These are phyloP conservation scores for Colletotrichum cereale DNA, from an alignment of 2,329 filamentous ascomycete genomes.

Conservation along the genomic window DNA sequence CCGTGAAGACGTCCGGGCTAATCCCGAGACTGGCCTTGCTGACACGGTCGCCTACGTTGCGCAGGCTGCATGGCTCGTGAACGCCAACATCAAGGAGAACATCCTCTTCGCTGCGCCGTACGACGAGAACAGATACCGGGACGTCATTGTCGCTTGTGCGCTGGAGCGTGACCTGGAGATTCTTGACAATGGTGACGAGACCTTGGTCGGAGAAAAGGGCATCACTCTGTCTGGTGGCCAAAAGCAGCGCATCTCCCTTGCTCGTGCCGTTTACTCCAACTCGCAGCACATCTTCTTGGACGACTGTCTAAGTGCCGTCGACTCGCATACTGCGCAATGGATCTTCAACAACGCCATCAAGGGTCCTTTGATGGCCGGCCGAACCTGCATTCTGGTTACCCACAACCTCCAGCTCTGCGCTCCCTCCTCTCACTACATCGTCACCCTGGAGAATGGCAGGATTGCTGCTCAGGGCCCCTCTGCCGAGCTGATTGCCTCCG, in stretches of 20 bases:
- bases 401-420: conserved; percentile 94
- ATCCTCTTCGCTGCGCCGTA: conserved; percentile 89
- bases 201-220: conserved; percentile 95
- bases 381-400: conserved; percentile 95
- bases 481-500: conserved; percentile 84
- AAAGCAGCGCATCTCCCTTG: conserved; percentile 96
- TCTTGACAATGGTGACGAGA: conserved; percentile 91
- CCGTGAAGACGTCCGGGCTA: conserved; percentile 84
- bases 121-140: conserved; percentile 84
- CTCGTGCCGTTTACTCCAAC: conserved; percentile 96
- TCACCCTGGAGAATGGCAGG: conserved; percentile 89
- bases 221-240: conserved; percentile 97
- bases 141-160: conserved; percentile 91
- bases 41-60: conserved; percentile 97
- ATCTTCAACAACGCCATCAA: conserved; percentile 95
- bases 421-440: conserved; percentile 82
- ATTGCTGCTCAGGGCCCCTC: conserved; percentile 82
- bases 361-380: conserved; percentile 86
- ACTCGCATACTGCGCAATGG: conserved; percentile 97
- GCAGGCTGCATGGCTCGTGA: conserved; percentile 96
- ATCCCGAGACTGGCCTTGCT: conserved; percentile 87
- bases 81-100: conserved; percentile 95
- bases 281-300: conserved; percentile 92
- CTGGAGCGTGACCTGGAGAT: conserved; percentile 93
- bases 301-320: conserved; percentile 95